Base-by-base conservation (phyloP, 208 protist species). In the Trypanosoma cruzi region DNA sequence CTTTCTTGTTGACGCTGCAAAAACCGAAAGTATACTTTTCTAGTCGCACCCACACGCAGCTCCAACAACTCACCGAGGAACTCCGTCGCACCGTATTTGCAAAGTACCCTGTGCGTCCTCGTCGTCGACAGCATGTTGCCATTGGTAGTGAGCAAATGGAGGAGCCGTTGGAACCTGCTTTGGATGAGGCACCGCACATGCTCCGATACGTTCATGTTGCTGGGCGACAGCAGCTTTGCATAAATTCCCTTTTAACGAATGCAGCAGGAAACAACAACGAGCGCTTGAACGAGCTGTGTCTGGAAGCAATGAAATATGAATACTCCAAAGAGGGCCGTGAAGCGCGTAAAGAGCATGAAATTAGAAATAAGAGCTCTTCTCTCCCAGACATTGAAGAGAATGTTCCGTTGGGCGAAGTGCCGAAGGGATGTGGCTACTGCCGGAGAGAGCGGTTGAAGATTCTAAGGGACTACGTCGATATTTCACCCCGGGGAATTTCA, bases 1-100 rank as follows among this genome's bases (percentile, higher is more conserved):
- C 53, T 36, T 8, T 37, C 0, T 34, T 28, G 16, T 31, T 26
- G 18, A 67, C 75, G 1, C 72, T 92, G 46, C 85, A 85, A 34
- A 80, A 82, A 48, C 92, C 89, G 29, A 97, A 98, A 69, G 71
- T 98, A 4, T 97, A 97, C 77, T 93, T 98, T 63, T 94, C 94
- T 58, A 98, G 92, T 58, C 84, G 98, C 31, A 98, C 97, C 18
- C 98, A 99, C 83, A 97, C 97, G 16, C 97, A 99, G 68, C 72
- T 99, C 24, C 81, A 84, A 22, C 97, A 99, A 66, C 88, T 99
- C 34, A 85, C 96, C 28, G 79, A 88, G 8, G 97, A 99, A 61
- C 66, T 98, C 0, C 86, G 88, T 64, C 49, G 66, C 10, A 99
- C 97, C 2, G 81, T 61, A 18, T 98, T 96, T 79, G 75, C 75